Percentiles rank a stretch among this genome's conserved stretches.
Evolutionary conservation across 73 alveolate genomes (phyloP).

Genomic region (Diophrys sp.): DNA sequence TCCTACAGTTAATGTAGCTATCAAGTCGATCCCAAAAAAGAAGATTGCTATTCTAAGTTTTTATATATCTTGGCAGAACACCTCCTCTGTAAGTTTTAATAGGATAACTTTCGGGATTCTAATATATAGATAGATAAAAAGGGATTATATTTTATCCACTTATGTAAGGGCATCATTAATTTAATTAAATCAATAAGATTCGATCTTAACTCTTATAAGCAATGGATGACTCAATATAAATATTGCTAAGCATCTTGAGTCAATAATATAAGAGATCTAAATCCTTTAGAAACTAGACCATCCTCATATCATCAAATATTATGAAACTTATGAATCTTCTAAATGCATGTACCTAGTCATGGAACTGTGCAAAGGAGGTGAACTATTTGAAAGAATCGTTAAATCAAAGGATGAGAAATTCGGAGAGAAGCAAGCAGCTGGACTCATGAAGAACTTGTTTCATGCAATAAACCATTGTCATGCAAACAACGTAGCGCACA

Average conservation of each 20-base stretch:
- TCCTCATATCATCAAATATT: conserved; percentile 53
- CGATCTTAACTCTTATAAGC: too few species aligned
- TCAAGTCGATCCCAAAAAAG: conserved; percentile 37
- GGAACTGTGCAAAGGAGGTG: conserved; percentile 68
- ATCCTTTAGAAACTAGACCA: conserved; percentile 55
- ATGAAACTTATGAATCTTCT: conserved; percentile 47
- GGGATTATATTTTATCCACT: too few species aligned
- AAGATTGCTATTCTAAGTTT: too few species aligned
- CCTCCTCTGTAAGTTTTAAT: too few species aligned
- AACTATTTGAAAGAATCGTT: conserved; percentile 43
- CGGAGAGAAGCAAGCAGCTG: conserved; percentile 52
- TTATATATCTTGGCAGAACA: too few species aligned
- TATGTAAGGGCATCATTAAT: too few species aligned
- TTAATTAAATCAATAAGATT: too few species aligned
- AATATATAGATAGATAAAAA: too few species aligned
- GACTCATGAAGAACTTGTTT: conserved; percentile 51
- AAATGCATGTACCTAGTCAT: conserved; percentile 50
- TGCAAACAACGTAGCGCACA: conserved; percentile 42
- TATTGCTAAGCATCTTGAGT: conserved; percentile 13
- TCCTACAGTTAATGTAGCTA: conserved; percentile 46
- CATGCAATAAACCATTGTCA: conserved; percentile 70
- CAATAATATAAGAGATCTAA: conserved; percentile 34
- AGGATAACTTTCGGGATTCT: too few species aligned
- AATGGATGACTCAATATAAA: too few species aligned
- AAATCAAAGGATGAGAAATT: conserved; percentile 8